Conservation (phyloP, 1,284 basidiomycete genomes). For the Rhodotorula sp. region DNA sequence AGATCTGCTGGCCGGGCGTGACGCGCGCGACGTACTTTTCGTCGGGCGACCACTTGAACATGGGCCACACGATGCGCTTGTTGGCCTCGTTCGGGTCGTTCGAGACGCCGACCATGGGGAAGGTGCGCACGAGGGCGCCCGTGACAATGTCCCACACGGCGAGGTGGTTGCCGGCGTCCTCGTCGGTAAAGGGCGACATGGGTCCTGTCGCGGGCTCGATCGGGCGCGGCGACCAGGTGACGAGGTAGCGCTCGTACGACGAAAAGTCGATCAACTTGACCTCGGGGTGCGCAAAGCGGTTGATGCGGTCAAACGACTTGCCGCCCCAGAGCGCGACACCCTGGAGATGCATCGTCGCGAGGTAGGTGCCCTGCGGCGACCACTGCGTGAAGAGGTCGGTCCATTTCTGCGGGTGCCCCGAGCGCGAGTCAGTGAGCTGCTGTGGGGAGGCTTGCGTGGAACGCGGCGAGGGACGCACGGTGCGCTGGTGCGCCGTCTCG, state of each 20-base stretch:
- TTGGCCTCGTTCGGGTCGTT: slow-evolving; percentile 49
- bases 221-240: slow-evolving; percentile 97
- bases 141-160: slow-evolving; percentile 98
- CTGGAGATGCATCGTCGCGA: slow-evolving; percentile 91
- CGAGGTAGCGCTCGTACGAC: slow-evolving; percentile 93
- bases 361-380: slow-evolving; percentile 93
- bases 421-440: background rate
- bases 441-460: no score
- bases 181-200: slow-evolving; percentile 72
- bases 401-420: slow-evolving; percentile 69
- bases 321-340: slow-evolving; percentile 97
- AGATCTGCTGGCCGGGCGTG: slow-evolving; percentile 87
- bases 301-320: slow-evolving; percentile 76
- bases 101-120: slow-evolving; percentile 61
- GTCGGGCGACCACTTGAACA: slow-evolving; percentile 96
- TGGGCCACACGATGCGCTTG: slow-evolving; percentile 81
- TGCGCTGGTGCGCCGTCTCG: slow-evolving; percentile 74
- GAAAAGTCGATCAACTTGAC: slow-evolving; percentile 98
- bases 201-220: slow-evolving; percentile 67
- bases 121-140: slow-evolving; percentile 87
- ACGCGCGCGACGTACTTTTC: slow-evolving; percentile 92
- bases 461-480: slow-evolving; percentile 56
- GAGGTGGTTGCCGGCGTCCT: slow-evolving; percentile 95
- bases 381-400: slow-evolving; percentile 97
- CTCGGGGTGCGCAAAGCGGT: slow-evolving; percentile 91